Evolutionary conservation across 164 flowering plant species (phyloP), one percentile per base, ranked within the genome.

Genomic region (Saururus chinensis): DNA sequence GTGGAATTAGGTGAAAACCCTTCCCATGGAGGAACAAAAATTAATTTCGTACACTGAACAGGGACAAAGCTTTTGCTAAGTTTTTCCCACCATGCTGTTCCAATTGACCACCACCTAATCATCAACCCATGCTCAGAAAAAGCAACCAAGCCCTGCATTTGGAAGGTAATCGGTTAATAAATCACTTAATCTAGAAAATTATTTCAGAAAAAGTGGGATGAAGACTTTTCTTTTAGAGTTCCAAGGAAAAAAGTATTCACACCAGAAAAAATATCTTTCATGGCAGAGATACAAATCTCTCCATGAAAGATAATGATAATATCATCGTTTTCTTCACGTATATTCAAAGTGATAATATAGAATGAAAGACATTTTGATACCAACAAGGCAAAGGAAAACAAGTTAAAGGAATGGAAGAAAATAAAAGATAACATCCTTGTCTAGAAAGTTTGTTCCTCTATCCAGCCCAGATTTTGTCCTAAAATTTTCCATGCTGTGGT

Each of bases 81-180:
- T 73, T 87, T 93, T 77, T 93, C 99, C 97, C 97, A 93, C 97
- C 97, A 90, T 23, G 73, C 91, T 67, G 92, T 82, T 80, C 91
- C 97, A 65, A 93, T 56, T 45, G 99, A 93, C 96, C 99, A 93
- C 99, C 99, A 93, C 75, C 99, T 82, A 66, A 90, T 87, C 90
- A 88, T 87, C 79, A 90, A 71, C 12, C 97, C 99, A 75, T 85
- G 81, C 77, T 90, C 99, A 54, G 97, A 90, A 66, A 93, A 93
- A 64, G 99, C 97, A 61, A 93, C 89, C 60, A 93, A 72, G 19
- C 97, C 99, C 99, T 89, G 83, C 70, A 74, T 51, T 55, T 62
- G 16, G 30, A 55, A 12, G 30, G 11, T 24, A 4, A 1, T 24
- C 58, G 1, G 6, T 5, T 24, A 9, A 53, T 9, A n/a, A 55